Conservation (phyloP, 2,329 filamentous ascomycete species). For the Fusarium liriodendri region DNA sequence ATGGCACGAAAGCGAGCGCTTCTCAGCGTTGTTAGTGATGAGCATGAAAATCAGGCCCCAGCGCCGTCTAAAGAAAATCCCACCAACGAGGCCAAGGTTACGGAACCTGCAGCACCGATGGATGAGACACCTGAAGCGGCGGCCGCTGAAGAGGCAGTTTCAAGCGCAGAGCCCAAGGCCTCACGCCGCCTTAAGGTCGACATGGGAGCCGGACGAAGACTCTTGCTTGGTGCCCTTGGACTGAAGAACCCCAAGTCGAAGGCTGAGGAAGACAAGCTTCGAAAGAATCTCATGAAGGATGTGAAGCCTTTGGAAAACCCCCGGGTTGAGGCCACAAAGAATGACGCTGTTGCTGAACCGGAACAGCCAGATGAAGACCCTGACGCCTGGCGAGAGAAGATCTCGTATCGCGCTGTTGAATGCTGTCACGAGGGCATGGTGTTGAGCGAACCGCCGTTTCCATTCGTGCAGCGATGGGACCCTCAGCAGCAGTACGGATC, state of each 20-base stretch:
- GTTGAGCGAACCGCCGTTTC: constrained; percentile 84
- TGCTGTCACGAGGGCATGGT: constrained; percentile 78
- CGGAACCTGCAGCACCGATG: constrained; percentile 5
- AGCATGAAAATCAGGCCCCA: constrained; percentile 3
- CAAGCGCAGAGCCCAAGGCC: constrained; percentile 15
- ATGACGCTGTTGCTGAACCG: constrained; percentile 13
- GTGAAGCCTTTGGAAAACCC: constrained; percentile 55
- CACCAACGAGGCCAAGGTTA: neutral
- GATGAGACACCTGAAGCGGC: neutral
- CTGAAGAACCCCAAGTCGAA: constrained; percentile 75
- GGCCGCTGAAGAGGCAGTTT: constrained; percentile 1
- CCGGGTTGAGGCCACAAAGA: constrained; percentile 41
- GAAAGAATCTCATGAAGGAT: constrained; percentile 68
- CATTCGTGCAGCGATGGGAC: constrained; percentile 92
- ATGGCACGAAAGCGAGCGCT: constrained; percentile 55
- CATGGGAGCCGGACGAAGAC: constrained; percentile 71
- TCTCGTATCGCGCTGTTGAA: constrained; percentile 83
- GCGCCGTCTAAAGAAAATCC: constrained; percentile 3
- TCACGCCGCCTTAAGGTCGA: constrained; percentile 47
- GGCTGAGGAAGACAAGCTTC: constrained; percentile 73
- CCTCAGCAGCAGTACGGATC: constrained; percentile 68
- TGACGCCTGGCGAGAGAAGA: constrained; percentile 78
- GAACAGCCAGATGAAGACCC: constrained; percentile 54
- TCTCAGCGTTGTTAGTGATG: constrained; percentile 45
- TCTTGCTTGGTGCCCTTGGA: constrained; percentile 80